Evolutionary conservation across 2,329 filamentous ascomycete species (phyloP), one percentile per base, ranked within the genome.

Genomic region (Sporothrix sp.): DNA sequence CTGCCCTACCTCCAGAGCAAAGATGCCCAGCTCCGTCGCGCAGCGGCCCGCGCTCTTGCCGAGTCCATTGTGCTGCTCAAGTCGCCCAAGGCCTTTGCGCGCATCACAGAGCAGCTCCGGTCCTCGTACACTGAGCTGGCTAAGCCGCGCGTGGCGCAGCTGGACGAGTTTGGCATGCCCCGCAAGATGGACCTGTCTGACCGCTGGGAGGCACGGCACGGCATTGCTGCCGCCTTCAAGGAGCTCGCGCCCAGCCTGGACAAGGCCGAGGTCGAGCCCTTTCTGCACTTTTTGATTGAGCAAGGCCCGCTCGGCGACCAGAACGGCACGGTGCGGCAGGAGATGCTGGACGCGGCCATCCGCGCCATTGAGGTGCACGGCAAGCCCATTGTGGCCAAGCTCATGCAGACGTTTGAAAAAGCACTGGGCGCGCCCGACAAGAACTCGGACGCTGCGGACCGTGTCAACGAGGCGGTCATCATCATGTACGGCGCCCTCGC

Each of bases 401-500:
- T 98, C 50, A 98, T 98, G 90, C 80, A 84, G 60, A 82, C 91
- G 13, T 94, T 97, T 61, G 93, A 98, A 66, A 77, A 76, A 21
- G 89, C 87, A 0, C 73, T 98, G n/a, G 89, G 91, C 62, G 82
- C 81, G 3, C 85, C 89, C 3, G 87, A 93, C 64, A 87, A 85
- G 63, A 84, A 82, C 52, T 89, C 84, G 1, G 81, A 90, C 58
- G 80, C 84, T 49, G 83, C 87, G 16, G 94, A 98, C 66, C 80
- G 88, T 53, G 85, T 97, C 56, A 96, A 96, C 59, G 93, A 98
- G 68, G 93, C 94, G 16, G 90, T 98, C 48, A 90, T 98, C 59
- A 93, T 98, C 59, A 84, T 98, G 65, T 98, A 98, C 60, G 93
- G 93, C 63, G 91, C 94, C 47, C 71, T 98, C 33, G 93, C 90